These are phyloP conservation scores for Starmerella apis DNA, from an alignment of 805 yeast species.

Conservation along the genomic window DNA sequence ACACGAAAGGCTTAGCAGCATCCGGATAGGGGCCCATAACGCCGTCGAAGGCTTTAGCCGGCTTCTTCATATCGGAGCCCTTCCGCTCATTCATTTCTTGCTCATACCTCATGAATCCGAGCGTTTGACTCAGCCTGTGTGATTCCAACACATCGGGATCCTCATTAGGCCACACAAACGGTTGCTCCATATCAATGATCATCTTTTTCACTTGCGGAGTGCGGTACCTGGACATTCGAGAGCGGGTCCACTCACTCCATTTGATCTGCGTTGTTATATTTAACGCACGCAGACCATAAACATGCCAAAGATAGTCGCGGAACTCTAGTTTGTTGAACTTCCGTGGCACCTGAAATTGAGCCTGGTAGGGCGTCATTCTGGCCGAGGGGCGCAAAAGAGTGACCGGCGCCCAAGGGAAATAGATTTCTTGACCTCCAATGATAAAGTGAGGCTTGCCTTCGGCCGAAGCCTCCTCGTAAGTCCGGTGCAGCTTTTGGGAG, in stretches of 20 bases:
- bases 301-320: slow-evolving; percentile 82
- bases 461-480: slow-evolving; percentile 11
- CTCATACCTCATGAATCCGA: slow-evolving; percentile 37
- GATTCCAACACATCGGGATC: slow-evolving; percentile 33
- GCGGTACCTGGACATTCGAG: slow-evolving; percentile 59
- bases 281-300: slow-evolving; percentile 83
- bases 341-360: slow-evolving; percentile 88
- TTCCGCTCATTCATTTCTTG: slow-evolving; percentile 39
- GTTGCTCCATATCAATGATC: slow-evolving; percentile 94
- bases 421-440: slow-evolving; percentile 65
- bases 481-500: slow-evolving; percentile 21
- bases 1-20: slow-evolving; percentile 56
- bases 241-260: slow-evolving; percentile 59
- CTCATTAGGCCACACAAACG: slow-evolving; percentile 86
- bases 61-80: slow-evolving; percentile 62
- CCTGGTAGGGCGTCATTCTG: slow-evolving; percentile 95
- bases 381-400: slow-evolving; percentile 82
- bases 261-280: slow-evolving; percentile 77
- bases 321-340: slow-evolving; percentile 88
- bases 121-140: slow-evolving; percentile 15
- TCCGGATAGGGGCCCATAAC: slow-evolving; percentile 49
- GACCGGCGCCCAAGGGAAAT: slow-evolving; percentile 77
- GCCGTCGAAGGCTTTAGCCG: slow-evolving; percentile 67
- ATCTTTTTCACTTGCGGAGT: slow-evolving; percentile 79
- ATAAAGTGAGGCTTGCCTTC: slow-evolving; percentile 65